A percentile compares a stretch with the other conserved stretches of the same genome.
These are phyloP conservation scores for Penicillium sp. DNA, from an alignment of 2,329 filamentous ascomycete genomes.

Conservation along the genomic window DNA sequence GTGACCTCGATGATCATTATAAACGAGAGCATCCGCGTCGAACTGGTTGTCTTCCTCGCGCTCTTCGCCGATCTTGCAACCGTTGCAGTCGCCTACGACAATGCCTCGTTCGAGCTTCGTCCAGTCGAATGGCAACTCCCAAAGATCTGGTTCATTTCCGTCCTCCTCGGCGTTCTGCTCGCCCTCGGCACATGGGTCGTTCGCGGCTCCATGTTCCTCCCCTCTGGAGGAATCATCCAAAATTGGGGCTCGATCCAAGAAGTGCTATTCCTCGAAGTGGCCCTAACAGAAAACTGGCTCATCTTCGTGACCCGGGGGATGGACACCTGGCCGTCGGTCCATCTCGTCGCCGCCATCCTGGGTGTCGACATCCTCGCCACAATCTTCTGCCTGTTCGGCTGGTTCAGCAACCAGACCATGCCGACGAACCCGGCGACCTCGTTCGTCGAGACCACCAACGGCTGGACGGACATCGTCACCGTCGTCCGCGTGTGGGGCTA, in stretches of 20 bases:
- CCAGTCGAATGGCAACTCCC: slow-evolving; percentile 82
- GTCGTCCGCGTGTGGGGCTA: slow-evolving; percentile 58
- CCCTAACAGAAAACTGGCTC: slow-evolving; percentile 92
- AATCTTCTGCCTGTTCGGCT: slow-evolving; percentile 76
- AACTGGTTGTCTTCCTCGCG: slow-evolving; percentile 79
- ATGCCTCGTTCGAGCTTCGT: slow-evolving; percentile 76
- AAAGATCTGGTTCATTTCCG: slow-evolving; percentile 76
- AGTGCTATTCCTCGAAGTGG: slow-evolving; percentile 86
- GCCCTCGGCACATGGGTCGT: slow-evolving; percentile 76
- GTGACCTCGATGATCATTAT: slow-evolving; percentile 80
- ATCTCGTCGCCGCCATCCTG: slow-evolving; percentile 72
- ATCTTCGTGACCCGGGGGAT: slow-evolving; percentile 92
- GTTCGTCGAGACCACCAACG: slow-evolving; percentile 50
- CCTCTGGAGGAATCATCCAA: slow-evolving; percentile 73
- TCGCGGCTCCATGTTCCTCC: slow-evolving; percentile 71
- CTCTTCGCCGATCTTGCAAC: slow-evolving; percentile 81
- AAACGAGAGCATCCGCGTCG: slow-evolving; percentile 75
- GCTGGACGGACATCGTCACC: slow-evolving; percentile 63
- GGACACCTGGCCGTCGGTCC: slow-evolving; percentile 74
- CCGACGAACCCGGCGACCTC: slow-evolving; percentile 31
- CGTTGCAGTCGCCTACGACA: slow-evolving; percentile 81
- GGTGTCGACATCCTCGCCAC: slow-evolving; percentile 74
- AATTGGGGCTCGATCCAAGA: slow-evolving; percentile 77
- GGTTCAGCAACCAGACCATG: slow-evolving; percentile 64
- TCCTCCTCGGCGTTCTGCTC: slow-evolving; percentile 66